These are phyloP conservation scores for Clavariopsis aquatica DNA, from an alignment of 495 filamentous ascomycete species.

Conservation along the genomic window DNA sequence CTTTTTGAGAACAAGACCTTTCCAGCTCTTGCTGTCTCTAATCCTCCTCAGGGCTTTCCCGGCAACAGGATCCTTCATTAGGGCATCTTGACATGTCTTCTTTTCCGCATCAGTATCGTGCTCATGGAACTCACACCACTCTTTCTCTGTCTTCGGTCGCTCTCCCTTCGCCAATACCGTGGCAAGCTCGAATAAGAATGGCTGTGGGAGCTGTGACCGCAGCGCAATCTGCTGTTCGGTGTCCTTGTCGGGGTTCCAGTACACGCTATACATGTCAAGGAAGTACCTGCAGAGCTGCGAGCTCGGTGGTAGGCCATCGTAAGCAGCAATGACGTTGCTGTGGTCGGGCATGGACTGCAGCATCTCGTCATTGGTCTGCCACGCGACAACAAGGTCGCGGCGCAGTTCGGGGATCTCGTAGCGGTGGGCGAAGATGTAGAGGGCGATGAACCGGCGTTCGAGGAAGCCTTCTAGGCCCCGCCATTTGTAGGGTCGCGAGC, in stretches of 20 bases:
- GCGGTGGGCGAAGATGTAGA: conserved; percentile 31
- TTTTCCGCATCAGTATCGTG: conserved; percentile 21
- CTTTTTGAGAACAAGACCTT: conserved; percentile 30
- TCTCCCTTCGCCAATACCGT: conserved; percentile 19
- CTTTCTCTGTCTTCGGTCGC: conserved; percentile 24
- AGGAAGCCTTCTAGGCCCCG: conserved; percentile 30
- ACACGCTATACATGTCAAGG: conserved; percentile 31
- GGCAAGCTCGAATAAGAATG: conserved; percentile 26
- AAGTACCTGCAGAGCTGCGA: conserved; percentile 31
- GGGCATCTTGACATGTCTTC: conserved; percentile 25
- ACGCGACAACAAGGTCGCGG: conserved; percentile 15
- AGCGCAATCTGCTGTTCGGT: conserved; percentile 14
- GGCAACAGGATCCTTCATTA: conserved; percentile 22
- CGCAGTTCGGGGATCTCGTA: conserved; percentile 31
- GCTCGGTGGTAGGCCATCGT: conserved; percentile 20
- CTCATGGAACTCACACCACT: conserved; percentile 33
- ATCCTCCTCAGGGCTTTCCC: conserved; percentile 24
- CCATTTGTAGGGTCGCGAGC: conserved; percentile 28
- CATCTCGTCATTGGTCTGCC: conserved; percentile 27
- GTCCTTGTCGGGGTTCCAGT: conserved; percentile 30
- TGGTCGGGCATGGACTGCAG: conserved; percentile 32
- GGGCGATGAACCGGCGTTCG: conserved; percentile 28
- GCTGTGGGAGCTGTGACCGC: conserved; percentile 23
- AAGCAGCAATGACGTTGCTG: conserved; percentile 32
- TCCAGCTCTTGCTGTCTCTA: conserved; percentile 27